Conservation (phyloP, 495 filamentous ascomycete genomes). For the Patellaria atrata region DNA sequence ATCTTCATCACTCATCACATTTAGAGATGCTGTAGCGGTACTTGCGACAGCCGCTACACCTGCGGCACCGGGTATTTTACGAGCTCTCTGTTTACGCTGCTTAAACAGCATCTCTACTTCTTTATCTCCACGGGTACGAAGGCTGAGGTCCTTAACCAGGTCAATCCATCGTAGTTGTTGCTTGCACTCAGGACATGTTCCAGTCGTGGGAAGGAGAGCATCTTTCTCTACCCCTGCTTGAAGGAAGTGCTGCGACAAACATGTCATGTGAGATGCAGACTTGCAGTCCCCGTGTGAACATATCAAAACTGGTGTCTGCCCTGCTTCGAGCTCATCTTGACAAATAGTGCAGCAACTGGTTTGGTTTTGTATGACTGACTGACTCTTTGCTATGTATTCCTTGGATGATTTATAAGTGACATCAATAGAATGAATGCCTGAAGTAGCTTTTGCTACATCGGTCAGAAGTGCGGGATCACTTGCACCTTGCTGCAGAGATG, state of each 20-base stretch:
- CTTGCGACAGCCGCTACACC: not conserved
- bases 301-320: slow-evolving; percentile 43
- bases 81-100: slow-evolving; percentile 24
- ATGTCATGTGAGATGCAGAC: slow-evolving; percentile 57
- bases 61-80: slow-evolving; percentile 3
- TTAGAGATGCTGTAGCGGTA: slow-evolving; percentile 6
- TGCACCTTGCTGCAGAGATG: slow-evolving; percentile 1
- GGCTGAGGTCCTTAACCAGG: slow-evolving; percentile 66
- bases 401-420: slow-evolving; percentile 52
- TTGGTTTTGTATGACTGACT: slow-evolving; percentile 45
- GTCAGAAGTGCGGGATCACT: not conserved
- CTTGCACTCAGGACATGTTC: slow-evolving; percentile 59
- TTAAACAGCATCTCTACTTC: slow-evolving; percentile 51
- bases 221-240: slow-evolving; percentile 27
- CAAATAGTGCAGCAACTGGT: slow-evolving; percentile 54
- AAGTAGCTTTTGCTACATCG: too few relatives aligned
- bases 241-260: slow-evolving; percentile 56
- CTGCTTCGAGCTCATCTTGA: slow-evolving; percentile 30
- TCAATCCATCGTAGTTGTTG: slow-evolving; percentile 52
- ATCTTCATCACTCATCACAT: slow-evolving; percentile 14
- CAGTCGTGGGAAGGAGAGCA: slow-evolving; percentile 49
- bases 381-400: slow-evolving; percentile 56
- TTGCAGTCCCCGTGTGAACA: slow-evolving; percentile 56
- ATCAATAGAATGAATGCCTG: slow-evolving; percentile 32
- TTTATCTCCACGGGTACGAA: slow-evolving; percentile 52